phyloP scores from a whole-genome alignment of 1,139 yeast genomes.

The Blastobotrys aristatus region DNA sequence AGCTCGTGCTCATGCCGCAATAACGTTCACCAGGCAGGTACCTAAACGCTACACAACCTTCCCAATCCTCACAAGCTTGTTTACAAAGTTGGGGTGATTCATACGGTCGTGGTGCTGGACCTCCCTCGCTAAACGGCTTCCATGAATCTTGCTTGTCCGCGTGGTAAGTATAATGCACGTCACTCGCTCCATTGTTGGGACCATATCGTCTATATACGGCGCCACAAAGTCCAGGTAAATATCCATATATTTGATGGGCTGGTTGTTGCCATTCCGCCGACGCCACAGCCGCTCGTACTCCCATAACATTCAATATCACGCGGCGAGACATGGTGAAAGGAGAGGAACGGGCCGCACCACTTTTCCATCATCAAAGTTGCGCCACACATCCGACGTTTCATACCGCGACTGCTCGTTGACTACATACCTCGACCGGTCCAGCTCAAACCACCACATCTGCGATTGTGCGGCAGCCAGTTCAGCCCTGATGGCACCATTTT shows the following conservation, averaged over 20 bases:
- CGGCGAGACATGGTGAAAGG: conserved; percentile 35
- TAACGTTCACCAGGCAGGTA: conserved; percentile 18
- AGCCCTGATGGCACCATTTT: no score
- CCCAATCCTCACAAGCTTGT: conserved; percentile 22
- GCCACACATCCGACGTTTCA: conserved; percentile 16
- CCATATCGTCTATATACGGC: conserved; percentile 29
- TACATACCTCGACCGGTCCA: background rate
- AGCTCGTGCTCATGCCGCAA: conserved; percentile 19
- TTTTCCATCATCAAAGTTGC: conserved; percentile 7
- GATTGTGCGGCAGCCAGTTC: background rate
- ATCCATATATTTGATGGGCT: conserved; percentile 28
- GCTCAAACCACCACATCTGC: background rate
- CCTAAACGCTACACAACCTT: conserved; percentile 28
- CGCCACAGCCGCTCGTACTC: conserved; percentile 34
- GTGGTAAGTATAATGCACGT: conserved; percentile 14
- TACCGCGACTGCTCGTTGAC: background rate
- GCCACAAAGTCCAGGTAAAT: conserved; percentile 33
- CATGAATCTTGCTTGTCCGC: conserved; percentile 12
- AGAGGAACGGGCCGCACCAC: conserved; percentile 35
- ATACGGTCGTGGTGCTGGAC: conserved; percentile 19
- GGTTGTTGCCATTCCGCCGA: conserved; percentile 17
- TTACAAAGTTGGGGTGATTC: conserved; percentile 24
- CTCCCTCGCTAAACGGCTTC: conserved; percentile 11
- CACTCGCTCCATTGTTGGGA: conserved; percentile 24
- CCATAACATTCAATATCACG: conserved; percentile 35